Evolutionary conservation across 768 basidiomycete species (phyloP).

Genomic region (Boletus coccyginus): DNA sequence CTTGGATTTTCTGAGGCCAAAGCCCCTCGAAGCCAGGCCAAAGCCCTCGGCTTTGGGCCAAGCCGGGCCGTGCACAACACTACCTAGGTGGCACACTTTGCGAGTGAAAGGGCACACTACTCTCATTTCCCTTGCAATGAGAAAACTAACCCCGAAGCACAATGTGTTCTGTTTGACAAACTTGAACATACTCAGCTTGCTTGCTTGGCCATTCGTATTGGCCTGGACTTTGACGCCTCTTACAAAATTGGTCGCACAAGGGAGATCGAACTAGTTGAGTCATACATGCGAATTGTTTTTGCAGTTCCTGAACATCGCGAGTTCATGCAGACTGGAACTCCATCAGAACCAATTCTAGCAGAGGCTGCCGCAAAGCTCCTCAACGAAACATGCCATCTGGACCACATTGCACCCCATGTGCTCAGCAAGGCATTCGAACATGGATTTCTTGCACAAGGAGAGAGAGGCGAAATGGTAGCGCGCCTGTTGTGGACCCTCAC

Average conservation of each 20-base stretch:
- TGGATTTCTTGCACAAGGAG: not conserved
- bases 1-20: no score
- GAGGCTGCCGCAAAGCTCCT: not conserved
- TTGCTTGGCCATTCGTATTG: not conserved
- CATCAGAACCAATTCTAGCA: not conserved
- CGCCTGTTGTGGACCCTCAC: not conserved
- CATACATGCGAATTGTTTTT: not conserved
- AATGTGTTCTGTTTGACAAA: not conserved
- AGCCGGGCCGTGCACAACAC: no score
- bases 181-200: not conserved
- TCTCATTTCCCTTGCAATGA: not conserved
- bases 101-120: rapidly evolving
- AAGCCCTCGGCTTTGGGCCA: no score
- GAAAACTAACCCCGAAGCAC: not conserved
- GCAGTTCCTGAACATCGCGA: not conserved
- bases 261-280: not conserved
- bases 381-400: no score
- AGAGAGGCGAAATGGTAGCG: not conserved
- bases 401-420: not conserved
- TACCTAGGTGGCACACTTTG: not conserved
- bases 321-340: not conserved
- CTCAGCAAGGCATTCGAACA: not conserved
- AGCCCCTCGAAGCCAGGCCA: no score
- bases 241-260: not conserved
- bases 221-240: not conserved